Base-by-base conservation (phyloP, 176 grass and related monocot genomes). In the Thalia dealbata region DNA sequence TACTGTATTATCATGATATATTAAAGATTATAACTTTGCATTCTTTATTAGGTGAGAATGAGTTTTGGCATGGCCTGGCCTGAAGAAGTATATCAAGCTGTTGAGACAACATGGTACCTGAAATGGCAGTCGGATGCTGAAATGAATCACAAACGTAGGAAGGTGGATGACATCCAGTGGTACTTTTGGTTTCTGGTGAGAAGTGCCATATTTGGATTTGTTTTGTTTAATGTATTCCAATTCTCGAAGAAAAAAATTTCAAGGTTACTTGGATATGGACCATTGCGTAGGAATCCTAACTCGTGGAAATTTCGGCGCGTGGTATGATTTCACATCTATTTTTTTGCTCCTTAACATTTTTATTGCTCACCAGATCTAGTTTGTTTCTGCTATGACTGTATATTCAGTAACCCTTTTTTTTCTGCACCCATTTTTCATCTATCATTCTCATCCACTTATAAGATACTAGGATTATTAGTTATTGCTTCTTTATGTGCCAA, bases 21-120 rank as follows among this genome's bases (percentile, higher is more conserved):
- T 73, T 55, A 18, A 16, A 10, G 7, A 45, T 62, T 18, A 42
- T 45, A 29, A 45, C 7, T 61, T 75, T 14, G 1, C 58, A 44
- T 35, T 61, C 44, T 68, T 30, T 3, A 67, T 77, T 38, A 79
- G 77, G 24, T 79, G 50, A 79, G 67, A 79, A 79, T 79, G 67
- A 79, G 54, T 28, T 68, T 74, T 69, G 79, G 79, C 27, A 75
- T 81, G 79, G 72, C 71, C 16, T 81, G 79, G 79, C 79, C 79
- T 30, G 79, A 81, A 81, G 79, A 81, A 59, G 64, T 46, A 19
- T 48, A 75, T 61, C 63, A 81, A 61, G 61, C 66, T 61, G 79
- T 75, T 60, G 79, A 62, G 24, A 50, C 48, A 1, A 61, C 79
- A 70, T 81, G 79, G 79, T 81, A 76, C 64, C 50, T 81, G 14